Evolutionary conservation across 345 rosid species (phyloP).

Genomic region (Corymbia maculata): DNA sequence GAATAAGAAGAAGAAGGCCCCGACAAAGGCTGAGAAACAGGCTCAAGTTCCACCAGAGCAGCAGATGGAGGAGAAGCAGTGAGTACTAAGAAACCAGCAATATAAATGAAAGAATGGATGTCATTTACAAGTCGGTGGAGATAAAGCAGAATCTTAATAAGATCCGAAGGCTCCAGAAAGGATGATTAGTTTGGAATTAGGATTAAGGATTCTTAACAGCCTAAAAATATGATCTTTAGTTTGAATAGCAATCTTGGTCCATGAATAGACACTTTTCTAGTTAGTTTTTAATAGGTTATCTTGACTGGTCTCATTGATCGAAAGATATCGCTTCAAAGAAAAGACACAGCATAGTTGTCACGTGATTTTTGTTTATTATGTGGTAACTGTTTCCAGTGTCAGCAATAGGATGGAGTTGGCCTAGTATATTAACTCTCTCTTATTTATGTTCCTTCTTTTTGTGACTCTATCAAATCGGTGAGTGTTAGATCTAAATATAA

Average conservation of each 20-base stretch:
- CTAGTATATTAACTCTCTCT: background rate
- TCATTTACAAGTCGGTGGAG: background rate
- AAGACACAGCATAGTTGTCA: background rate
- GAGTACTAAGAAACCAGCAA: conserved; percentile 8
- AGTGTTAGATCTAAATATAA: background rate
- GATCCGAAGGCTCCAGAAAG: background rate
- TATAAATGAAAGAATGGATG: background rate
- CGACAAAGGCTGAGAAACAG: conserved; percentile 44
- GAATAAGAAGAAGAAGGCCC: conserved; percentile 62
- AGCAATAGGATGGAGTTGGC: background rate
- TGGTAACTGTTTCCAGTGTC: background rate
- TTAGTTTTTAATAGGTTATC: background rate
- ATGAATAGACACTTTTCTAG: background rate
- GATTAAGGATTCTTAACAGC: background rate
- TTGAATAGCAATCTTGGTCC: background rate
- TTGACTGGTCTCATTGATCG: background rate
- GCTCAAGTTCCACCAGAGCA: conserved; percentile 74
- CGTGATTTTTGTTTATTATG: background rate
- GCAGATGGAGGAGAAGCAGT: conserved; percentile 80
- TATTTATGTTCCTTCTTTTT: background rate
- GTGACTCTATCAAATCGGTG: background rate
- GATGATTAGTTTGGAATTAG: background rate
- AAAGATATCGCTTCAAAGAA: background rate
- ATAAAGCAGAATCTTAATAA: background rate
- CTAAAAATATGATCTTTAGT: background rate